phyloP scores from a whole-genome alignment of 768 basidiomycete species.

The Xerocomellus intermedius region DNA sequence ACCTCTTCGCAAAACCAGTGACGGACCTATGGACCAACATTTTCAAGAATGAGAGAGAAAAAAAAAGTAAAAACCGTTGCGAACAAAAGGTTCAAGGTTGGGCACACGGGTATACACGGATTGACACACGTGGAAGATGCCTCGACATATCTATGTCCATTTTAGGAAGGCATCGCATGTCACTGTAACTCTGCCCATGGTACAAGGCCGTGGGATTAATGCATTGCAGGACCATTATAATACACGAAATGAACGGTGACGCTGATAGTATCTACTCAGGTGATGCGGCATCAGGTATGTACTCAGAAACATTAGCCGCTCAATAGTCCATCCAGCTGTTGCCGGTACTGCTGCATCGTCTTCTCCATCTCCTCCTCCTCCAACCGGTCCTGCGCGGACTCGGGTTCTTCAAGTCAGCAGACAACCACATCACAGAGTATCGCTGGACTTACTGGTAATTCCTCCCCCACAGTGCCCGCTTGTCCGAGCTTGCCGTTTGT shows the following conservation, averaged over 20 bases:
- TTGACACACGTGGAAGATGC: constrained; percentile 17
- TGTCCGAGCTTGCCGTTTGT: constrained; percentile 95
- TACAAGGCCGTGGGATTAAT: neutral
- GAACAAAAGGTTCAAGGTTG: constrained; percentile 11
- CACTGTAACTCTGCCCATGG: neutral
- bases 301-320: constrained; percentile 38
- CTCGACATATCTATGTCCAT: neutral
- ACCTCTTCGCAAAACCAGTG: constrained; percentile 50
- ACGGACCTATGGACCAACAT: constrained; percentile 66
- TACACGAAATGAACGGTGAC: constrained; percentile 8
- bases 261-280: neutral
- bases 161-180: constrained; percentile 7
- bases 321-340: constrained; percentile 84
- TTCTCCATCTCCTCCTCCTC: constrained; percentile 84
- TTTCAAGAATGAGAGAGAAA: constrained; percentile 22
- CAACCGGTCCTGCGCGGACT: constrained; percentile 59
- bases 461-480: constrained; percentile 68
- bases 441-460: constrained; percentile 64
- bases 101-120: constrained; percentile 26
- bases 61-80: constrained; percentile 15
- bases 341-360: constrained; percentile 87
- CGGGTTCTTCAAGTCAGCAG: constrained; percentile 7
- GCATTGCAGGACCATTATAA: neutral
- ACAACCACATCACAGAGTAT: neutral
- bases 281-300: constrained; percentile 14